Evolutionary conservation across 192 early-diverging fungal species (phyloP), one percentile per base, ranked within the genome.

Genomic region (Phycomyces nitens): DNA sequence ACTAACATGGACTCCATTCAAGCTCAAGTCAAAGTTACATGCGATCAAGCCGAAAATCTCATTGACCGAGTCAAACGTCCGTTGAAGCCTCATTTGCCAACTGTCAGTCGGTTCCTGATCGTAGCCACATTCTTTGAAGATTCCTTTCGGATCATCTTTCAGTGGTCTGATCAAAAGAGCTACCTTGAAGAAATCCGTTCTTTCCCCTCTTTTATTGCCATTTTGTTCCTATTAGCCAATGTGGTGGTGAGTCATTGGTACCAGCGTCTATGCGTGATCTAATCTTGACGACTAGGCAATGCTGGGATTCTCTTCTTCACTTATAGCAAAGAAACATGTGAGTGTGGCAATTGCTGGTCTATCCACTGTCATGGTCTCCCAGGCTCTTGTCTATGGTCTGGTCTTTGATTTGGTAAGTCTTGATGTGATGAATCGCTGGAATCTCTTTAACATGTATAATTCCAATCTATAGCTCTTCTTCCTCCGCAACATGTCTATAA

Each of bases 71-170:
- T 34, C 29, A 34, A 34, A 34, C 29, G 29, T 18, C 92, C 91
- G 40, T 71, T 97, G 34, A 97, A 96, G 82, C 94, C 94, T 47
- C 89, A 89, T 66, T 82, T 97, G 24, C 95, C 96, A 8, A 85
- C 81, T 70, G 86, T 96, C 49, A 91, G 92, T 15, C 89, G 96
- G 5, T 90, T 94, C 60, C 78, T 98, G 20, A 86, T 98, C n/a
- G 96, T 98, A 15, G 93, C 90, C 27, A 97, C 96, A 14, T 98
- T 97, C 72, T 74, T 94, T 53, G 96, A 97, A 70, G 96, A 97
- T 73, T 84, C 94, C 2, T 64, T 94, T 26, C 88, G 94, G 47
- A 94, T 97, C 53, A 75, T 89, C 66, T 79, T 89, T 56, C 94
- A 95, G 72, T 98, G 93, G 87, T 69, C 77, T 53, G 92, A 94